phyloP scores from a whole-genome alignment of 2,329 filamentous ascomycete genomes.

The Pseudogymnoascus sp. region DNA sequence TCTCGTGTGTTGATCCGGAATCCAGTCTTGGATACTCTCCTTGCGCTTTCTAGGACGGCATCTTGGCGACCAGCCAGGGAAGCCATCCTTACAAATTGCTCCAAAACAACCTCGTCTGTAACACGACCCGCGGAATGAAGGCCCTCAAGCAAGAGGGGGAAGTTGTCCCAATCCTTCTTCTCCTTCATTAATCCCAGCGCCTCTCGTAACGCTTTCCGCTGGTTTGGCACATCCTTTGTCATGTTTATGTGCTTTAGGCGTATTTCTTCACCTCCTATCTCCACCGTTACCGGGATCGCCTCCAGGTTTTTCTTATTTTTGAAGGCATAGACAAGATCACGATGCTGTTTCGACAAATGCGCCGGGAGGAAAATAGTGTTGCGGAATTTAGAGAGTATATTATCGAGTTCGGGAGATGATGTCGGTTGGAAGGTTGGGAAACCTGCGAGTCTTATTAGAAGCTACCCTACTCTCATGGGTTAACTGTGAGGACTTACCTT shows the following conservation, averaged over 20 bases:
- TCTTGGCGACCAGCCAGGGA: conserved; percentile 19
- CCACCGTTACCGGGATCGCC: conserved; percentile 49
- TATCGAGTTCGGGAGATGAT: conserved; percentile 47
- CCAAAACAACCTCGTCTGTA: not conserved
- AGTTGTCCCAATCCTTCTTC: conserved; percentile 28
- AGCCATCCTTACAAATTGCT: conserved; percentile 17
- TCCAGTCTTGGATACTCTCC: conserved; percentile 23
- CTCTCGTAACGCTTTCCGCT: conserved; percentile 11
- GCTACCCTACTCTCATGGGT: not conserved
- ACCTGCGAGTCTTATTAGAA: conserved; percentile 9
- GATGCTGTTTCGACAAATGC: conserved; percentile 48
- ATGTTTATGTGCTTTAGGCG: conserved; percentile 23
- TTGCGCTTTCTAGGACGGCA: conserved; percentile 25
- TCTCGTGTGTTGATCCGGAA: conserved; percentile 19
- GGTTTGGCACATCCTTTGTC: conserved; percentile 18
- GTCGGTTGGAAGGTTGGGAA: conserved; percentile 39
- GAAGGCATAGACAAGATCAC: conserved; percentile 43
- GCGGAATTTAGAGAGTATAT: conserved; percentile 46
- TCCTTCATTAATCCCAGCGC: conserved; percentile 25
- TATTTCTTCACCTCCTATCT: conserved; percentile 46
- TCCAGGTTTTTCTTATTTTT: conserved; percentile 43
- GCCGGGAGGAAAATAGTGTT: conserved; percentile 54
- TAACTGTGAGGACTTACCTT: conserved; percentile 18
- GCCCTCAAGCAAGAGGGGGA: conserved; percentile 27
- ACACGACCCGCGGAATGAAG: conserved; percentile 15